phyloP scores from a whole-genome alignment of 768 basidiomycete species.

The Termitomyces sp. region DNA sequence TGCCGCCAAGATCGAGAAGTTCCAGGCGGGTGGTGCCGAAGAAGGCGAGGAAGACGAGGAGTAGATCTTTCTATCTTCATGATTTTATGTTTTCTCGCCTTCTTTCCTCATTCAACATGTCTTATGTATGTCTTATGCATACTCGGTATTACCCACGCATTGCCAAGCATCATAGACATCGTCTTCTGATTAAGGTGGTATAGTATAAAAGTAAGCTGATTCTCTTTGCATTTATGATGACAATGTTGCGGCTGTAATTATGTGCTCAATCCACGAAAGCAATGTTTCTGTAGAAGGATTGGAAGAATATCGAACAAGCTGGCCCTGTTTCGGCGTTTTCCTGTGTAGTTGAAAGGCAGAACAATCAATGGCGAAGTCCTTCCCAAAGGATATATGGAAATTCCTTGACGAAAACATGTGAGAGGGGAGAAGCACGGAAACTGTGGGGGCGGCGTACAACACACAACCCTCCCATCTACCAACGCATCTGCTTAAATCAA shows the following conservation, averaged over 20 bases:
- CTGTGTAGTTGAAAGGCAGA: slow-evolving; percentile 51
- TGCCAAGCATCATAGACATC: neutral
- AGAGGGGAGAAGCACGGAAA: neutral
- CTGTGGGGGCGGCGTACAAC: slow-evolving; percentile 45
- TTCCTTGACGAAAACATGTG: slow-evolving; percentile 36
- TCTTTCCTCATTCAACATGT: neutral
- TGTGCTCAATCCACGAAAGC: slow-evolving; percentile 49
- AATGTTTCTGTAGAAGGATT: slow-evolving; percentile 26
- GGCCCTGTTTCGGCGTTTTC: slow-evolving; percentile 33
- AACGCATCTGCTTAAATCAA: slow-evolving; percentile 66
- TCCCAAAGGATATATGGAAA: slow-evolving; percentile 52
- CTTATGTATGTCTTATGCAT: slow-evolving; percentile 7
- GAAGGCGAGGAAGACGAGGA: slow-evolving; percentile 62
- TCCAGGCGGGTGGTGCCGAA: slow-evolving; percentile 64
- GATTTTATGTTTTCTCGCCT: neutral
- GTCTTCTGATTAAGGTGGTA: slow-evolving; percentile 3
- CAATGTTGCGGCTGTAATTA: slow-evolving; percentile 36
- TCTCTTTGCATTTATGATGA: slow-evolving; percentile 2
- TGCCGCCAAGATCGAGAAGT: slow-evolving; percentile 84
- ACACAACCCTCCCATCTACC: slow-evolving; percentile 80
- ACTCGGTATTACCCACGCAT: neutral
- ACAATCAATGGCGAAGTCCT: slow-evolving; percentile 48
- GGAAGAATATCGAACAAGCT: slow-evolving; percentile 35
- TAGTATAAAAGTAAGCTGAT: neutral
- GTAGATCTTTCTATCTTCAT: slow-evolving; percentile 31